Percentiles rank a stretch among this genome's conserved stretches.
Evolutionary conservation across 176 grass and related monocot genomes (phyloP).

Genomic region (Oryza glumipatula): DNA sequence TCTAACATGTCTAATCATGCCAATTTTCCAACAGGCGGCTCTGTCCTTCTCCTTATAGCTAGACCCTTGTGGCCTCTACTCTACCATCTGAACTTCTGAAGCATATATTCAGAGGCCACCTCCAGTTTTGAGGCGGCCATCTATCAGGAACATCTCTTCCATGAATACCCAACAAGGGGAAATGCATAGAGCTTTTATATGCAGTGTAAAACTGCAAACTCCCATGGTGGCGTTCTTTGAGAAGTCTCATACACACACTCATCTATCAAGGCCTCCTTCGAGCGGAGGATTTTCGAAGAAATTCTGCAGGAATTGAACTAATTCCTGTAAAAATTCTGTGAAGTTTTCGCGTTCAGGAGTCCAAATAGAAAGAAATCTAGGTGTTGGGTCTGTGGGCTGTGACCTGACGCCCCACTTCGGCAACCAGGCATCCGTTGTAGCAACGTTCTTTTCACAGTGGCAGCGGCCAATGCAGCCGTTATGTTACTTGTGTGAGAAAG

Average conservation of each 20-base stretch:
- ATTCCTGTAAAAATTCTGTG: too few relatives aligned
- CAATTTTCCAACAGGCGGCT: slow-evolving; percentile 58
- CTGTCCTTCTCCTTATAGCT: slow-evolving; percentile 78
- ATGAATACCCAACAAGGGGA: background rate
- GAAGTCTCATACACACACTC: too few relatives aligned
- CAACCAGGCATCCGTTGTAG: background rate
- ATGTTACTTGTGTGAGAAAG: too few relatives aligned
- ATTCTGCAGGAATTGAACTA: too few relatives aligned
- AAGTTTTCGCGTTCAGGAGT: background rate
- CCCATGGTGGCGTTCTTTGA: background rate
- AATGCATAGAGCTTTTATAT: background rate
- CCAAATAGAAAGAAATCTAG: too few relatives aligned
- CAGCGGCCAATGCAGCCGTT: too few relatives aligned
- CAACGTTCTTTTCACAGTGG: too few relatives aligned
- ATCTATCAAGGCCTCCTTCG: too few relatives aligned
- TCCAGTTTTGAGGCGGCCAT: background rate
- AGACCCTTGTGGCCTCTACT: slow-evolving; percentile 10
- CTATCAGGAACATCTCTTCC: background rate
- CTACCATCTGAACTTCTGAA: background rate
- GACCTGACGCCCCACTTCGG: background rate
- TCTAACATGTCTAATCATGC: slow-evolving; percentile 24
- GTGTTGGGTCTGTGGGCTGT: background rate
- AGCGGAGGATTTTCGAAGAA: background rate
- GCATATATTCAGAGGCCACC: slow-evolving; percentile 1
- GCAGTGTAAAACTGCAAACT: background rate